Percentiles rank a stretch among this genome's conserved stretches.
Conservation (phyloP, 2,329 filamentous ascomycete species). For the Phyllosticta citriasiana region DNA sequence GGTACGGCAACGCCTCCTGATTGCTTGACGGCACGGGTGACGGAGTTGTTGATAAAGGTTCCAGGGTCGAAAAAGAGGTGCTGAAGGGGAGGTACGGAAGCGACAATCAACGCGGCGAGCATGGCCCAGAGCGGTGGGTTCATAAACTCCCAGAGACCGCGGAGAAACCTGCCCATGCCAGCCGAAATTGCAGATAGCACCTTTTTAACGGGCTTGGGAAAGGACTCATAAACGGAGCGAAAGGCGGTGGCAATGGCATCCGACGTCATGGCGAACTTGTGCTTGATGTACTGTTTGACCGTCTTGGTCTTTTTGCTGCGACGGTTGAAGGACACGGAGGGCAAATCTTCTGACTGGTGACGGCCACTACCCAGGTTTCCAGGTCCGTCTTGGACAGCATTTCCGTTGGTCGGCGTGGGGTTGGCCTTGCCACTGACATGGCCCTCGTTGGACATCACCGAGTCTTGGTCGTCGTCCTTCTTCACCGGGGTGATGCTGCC, state of each 20-base stretch:
- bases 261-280: conserved; percentile 15
- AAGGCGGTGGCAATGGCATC: conserved; percentile 22
- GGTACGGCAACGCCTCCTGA: conserved; percentile 88
- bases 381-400: conserved; percentile 29
- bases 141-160: conserved; percentile 86
- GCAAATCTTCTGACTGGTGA: conserved; percentile 6
- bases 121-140: conserved; percentile 98
- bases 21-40: conserved; percentile 76
- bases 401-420: conserved; percentile 40
- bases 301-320: conserved; percentile 11
- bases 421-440: conserved; percentile 21
- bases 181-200: conserved; percentile 33
- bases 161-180: conserved; percentile 42
- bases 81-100: conserved; percentile 76
- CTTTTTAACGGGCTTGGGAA: conserved; percentile 46
- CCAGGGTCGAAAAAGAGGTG: conserved; percentile 78
- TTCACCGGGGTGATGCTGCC: conserved; percentile 34
- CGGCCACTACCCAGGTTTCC: conserved; percentile 29
- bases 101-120: conserved; percentile 81
- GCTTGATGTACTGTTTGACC: conserved; percentile 10
- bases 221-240: conserved; percentile 33
- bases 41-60: conserved; percentile 84
- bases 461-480: conserved; percentile 21
- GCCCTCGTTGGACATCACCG: background rate
- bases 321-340: conserved; percentile 18